Evolutionary conservation across 331 rosid genomes (phyloP).

Genomic region (Quercus tomentella): DNA sequence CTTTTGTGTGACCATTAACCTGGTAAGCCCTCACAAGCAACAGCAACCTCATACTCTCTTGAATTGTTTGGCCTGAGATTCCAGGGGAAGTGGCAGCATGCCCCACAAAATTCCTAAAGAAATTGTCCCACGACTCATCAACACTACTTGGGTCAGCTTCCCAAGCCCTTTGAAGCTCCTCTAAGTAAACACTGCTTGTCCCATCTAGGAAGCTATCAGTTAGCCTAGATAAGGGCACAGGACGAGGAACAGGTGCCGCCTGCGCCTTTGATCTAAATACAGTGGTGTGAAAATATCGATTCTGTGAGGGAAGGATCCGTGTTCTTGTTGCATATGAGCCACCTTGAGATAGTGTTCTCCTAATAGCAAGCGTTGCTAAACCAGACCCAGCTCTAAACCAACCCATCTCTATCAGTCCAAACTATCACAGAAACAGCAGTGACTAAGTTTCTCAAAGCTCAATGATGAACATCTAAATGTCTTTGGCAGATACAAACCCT

Average conservation of each 20-base stretch:
- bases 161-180: constrained; percentile 99
- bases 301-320: constrained; percentile 47
- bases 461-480: constrained; percentile 4
- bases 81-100: constrained; percentile 88
- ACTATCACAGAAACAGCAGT: constrained; percentile 5
- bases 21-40: constrained; percentile 92
- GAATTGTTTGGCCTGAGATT: constrained; percentile 94
- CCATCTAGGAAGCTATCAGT: constrained; percentile 96
- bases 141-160: constrained; percentile 92
- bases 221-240: constrained; percentile 89
- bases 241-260: constrained; percentile 72
- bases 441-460: not conserved
- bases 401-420: constrained; percentile 50
- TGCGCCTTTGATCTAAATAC: constrained; percentile 53
- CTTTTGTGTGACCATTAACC: constrained; percentile 97
- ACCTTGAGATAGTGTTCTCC: constrained; percentile 50
- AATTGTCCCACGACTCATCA: constrained; percentile 98
- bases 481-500: not conserved
- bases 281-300: constrained; percentile 61
- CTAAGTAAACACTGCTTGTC: constrained; percentile 90
- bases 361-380: constrained; percentile 67
- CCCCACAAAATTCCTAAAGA: constrained; percentile 92
- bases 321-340: constrained; percentile 55
- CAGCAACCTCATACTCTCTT: constrained; percentile 95
- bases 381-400: constrained; percentile 86